phyloP scores from a whole-genome alignment of 1,284 basidiomycete species.

The Irpex sp. region DNA sequence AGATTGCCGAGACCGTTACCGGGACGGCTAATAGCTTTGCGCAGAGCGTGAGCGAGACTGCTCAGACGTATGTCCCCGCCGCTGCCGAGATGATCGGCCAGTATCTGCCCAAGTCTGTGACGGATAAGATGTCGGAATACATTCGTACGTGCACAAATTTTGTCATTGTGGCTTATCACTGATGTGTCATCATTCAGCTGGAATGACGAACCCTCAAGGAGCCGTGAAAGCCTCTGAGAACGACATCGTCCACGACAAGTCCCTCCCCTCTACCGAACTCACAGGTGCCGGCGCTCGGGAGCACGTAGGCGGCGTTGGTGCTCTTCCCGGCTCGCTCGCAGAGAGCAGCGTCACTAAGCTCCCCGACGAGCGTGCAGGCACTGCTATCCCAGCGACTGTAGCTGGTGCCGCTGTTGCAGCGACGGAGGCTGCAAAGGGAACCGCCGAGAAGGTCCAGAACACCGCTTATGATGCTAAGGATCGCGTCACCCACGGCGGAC shows the following conservation, averaged over 20 bases:
- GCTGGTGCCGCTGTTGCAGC: slow-evolving; percentile 13
- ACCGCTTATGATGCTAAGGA: neutral
- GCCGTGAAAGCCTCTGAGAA: slow-evolving; percentile 23
- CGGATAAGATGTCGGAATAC: slow-evolving; percentile 24
- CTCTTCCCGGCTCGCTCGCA: slow-evolving; percentile 32
- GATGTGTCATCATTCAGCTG: too few species aligned
- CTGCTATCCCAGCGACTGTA: slow-evolving; percentile 11
- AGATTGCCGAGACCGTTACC: slow-evolving; percentile 10
- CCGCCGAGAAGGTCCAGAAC: neutral
- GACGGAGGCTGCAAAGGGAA: slow-evolving; percentile 2
- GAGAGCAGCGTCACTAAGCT: slow-evolving; percentile 37
- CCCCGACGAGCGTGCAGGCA: slow-evolving; percentile 31
- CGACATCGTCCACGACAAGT: slow-evolving; percentile 23
- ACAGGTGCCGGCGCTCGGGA: slow-evolving; percentile 25
- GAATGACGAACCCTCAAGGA: slow-evolving; percentile 6
- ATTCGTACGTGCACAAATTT: slow-evolving; percentile 21
- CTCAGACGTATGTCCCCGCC: slow-evolving; percentile 23
- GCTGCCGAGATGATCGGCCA: slow-evolving; percentile 10
- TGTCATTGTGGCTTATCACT: too few species aligned
- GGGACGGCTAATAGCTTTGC: slow-evolving; percentile 14
- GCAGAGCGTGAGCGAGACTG: slow-evolving; percentile 20
- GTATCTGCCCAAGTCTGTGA: slow-evolving; percentile 20
- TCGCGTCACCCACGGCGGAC: neutral
- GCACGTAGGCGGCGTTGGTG: slow-evolving; percentile 33
- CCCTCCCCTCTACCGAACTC: slow-evolving; percentile 25